Evolutionary conservation across 345 rosid genomes (phyloP), one percentile per base, ranked within the genome.

Genomic region (Reutealis trisperma): DNA sequence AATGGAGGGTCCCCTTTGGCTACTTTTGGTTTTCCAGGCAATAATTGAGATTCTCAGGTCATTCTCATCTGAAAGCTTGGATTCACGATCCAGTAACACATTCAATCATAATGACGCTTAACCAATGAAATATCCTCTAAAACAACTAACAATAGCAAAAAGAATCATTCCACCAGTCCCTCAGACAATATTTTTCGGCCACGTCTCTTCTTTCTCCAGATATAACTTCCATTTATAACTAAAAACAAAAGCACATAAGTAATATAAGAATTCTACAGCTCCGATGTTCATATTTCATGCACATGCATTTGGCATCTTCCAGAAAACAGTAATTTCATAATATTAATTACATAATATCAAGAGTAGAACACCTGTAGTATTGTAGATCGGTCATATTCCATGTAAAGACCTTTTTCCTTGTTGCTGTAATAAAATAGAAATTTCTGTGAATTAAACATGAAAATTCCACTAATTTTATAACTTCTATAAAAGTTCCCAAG

Each of bases 351-450:
- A 15, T 49, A 69, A 27, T 67, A 64, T 34, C 18, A 30, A 76
- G 25, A 57, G 67, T 32, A 61, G 64, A 84, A 37, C 60, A 92
- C 98, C 97, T 96, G 99, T 41, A 91, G 87, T 84, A 96, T 30
- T 54, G 91, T 93, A 80, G 98, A 93, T 42, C 96, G 88, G 74
- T 96, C 98, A 71, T 93, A 92, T 75, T 96, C 99, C 93, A 90
- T 88, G 82, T 96, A 93, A 60, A 85, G 91, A 78, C 97, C 96
- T 87, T 93, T 96, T 80, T 92, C 99, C 85, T 92, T 96, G 84
- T 90, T 93, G 85, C 99, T 96, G 89, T 58, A 67, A 80, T 45
- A 81, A 75, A 77, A 65, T 49, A 58, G 32, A 78, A 57, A 60
- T 60, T 77, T 65, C 75, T 74, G 69, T 64, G 66, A 70, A 84